phyloP scores from a whole-genome alignment of 495 filamentous ascomycete species.

The Cercophora samala region DNA sequence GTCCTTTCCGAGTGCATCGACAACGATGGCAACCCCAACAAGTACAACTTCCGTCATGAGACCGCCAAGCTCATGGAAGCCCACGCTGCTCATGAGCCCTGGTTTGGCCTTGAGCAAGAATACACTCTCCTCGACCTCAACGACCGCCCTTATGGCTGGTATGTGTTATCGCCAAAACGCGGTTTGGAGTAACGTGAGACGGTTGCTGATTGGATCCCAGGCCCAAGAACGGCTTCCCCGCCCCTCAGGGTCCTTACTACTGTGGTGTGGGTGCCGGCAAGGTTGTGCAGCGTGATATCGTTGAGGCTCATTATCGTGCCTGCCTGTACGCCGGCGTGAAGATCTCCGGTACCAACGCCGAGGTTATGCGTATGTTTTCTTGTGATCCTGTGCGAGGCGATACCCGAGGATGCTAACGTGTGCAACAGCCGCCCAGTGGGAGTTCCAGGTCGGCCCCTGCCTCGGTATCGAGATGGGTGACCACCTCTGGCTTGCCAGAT shows the following conservation, averaged over 20 bases:
- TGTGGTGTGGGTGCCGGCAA: constrained; percentile 97
- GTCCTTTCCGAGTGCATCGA: constrained; percentile 97
- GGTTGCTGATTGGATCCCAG: constrained; percentile 6
- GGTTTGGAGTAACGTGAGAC: neutral
- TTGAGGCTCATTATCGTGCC: constrained; percentile 98
- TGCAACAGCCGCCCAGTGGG: constrained; percentile 76
- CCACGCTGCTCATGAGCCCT: constrained; percentile 77
- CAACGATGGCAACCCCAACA: constrained; percentile 93
- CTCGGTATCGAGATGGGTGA: constrained; percentile 91
- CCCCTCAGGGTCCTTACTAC: constrained; percentile 94
- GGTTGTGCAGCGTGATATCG: constrained; percentile 97
- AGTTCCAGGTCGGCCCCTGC: constrained; percentile 98
- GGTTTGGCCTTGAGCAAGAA: constrained; percentile 99
- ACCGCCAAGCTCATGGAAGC: constrained; percentile 75
- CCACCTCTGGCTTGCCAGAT: constrained; percentile 95
- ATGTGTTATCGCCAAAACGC: constrained; percentile 35
- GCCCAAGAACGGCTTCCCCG: constrained; percentile 80
- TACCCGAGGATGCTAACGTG: constrained; percentile 3
- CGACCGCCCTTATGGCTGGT: constrained; percentile 93
- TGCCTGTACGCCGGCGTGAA: constrained; percentile 88
- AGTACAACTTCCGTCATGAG: constrained; percentile 87
- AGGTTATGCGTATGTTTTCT: constrained; percentile 55
- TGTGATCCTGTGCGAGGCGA: neutral
- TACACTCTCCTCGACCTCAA: constrained; percentile 64
- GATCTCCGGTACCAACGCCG: constrained; percentile 97